These are phyloP conservation scores for Colletotrichum sp. DNA, from an alignment of 2,329 filamentous ascomycete species.

Conservation along the genomic window DNA sequence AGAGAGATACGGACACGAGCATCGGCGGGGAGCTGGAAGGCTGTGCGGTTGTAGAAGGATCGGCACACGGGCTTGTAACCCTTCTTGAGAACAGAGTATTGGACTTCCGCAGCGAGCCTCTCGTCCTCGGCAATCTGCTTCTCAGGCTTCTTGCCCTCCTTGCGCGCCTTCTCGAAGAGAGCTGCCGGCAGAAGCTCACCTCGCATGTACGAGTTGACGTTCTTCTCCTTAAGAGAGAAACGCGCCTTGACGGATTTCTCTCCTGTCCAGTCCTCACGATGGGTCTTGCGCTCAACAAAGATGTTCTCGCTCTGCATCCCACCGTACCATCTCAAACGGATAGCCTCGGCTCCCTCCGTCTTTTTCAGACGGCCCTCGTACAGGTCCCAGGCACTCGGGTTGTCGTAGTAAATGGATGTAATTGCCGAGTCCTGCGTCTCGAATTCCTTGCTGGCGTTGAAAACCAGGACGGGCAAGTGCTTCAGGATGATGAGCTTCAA, in stretches of 20 bases:
- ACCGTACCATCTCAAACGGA: constrained; percentile 96
- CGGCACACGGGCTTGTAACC: constrained; percentile 88
- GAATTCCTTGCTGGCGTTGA: constrained; percentile 97
- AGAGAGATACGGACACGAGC: constrained; percentile 95
- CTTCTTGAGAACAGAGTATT: constrained; percentile 89
- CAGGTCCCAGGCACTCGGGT: constrained; percentile 89
- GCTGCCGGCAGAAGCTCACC: constrained; percentile 85
- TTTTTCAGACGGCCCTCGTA: constrained; percentile 96
- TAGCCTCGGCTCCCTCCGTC: constrained; percentile 95
- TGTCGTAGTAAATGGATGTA: constrained; percentile 98
- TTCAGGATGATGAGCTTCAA: constrained; percentile 97
- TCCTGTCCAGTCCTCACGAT: constrained; percentile 98
- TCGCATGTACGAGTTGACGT: constrained; percentile 87
- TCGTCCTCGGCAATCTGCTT: constrained; percentile 92
- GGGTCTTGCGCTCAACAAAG: constrained; percentile 97
- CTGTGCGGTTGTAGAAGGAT: constrained; percentile 97
- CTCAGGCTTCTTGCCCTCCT: constrained; percentile 91
- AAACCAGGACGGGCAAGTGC: constrained; percentile 94
- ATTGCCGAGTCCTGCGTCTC: constrained; percentile 90
- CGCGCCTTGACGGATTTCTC: constrained; percentile 99
- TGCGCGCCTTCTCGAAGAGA: constrained; percentile 95
- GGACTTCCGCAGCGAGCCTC: constrained; percentile 87
- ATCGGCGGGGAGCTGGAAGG: constrained; percentile 96
- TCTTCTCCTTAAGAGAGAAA: constrained; percentile 95
- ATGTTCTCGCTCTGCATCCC: constrained; percentile 95